Evolutionary conservation across 2,329 filamentous ascomycete species (phyloP), one percentile per base, ranked within the genome.

Genomic region (Diatrype stigma): DNA sequence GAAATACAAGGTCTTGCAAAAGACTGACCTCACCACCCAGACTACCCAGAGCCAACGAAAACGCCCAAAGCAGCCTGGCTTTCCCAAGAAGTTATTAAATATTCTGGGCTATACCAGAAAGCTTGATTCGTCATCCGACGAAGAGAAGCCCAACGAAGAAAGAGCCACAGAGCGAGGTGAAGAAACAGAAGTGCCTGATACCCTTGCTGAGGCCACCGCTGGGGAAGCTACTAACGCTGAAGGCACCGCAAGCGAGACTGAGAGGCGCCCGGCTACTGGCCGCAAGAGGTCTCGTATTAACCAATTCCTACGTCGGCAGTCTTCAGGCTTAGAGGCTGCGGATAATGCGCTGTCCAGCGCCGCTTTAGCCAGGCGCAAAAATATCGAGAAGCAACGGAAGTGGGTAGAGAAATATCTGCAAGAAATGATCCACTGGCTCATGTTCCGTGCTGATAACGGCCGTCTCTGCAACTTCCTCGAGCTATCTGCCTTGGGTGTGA

Each of bases 371-470:
- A 78, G 73, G 52, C 74, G 75, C 59, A 76, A 85, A 51, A 95
- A 93, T 60, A 82, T 90, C 38, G 90, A 95, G 60, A 85, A 82
- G 55, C 92, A 96, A 69, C 83, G 93, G 51, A 87, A 85, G 61
- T 90, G 89, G 66, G 75, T 99, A 30, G 94, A 97, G 66, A 84
- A 85, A 46, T 99, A 99, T 66, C 75, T 99, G 19, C 90, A 93
- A 57, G 88, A 93, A 63, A 90, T 97, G 85, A 93, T 97, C 53
- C 85, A 90, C 49, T 97, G 93, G 81, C 84, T 99, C 61, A 97
- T 99, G 71, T 99, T 99, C 72, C 84, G 93, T 44, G 86, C 94
- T 6, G 93, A 97, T 69, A 96, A 91, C 71, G 97, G 96, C 63
- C 85, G 94, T 10, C 77, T 99, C 3, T 99, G 94, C 72, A 94